Base-by-base conservation (phyloP, 202 grass and related monocot species). In the Panicum virgatum region DNA sequence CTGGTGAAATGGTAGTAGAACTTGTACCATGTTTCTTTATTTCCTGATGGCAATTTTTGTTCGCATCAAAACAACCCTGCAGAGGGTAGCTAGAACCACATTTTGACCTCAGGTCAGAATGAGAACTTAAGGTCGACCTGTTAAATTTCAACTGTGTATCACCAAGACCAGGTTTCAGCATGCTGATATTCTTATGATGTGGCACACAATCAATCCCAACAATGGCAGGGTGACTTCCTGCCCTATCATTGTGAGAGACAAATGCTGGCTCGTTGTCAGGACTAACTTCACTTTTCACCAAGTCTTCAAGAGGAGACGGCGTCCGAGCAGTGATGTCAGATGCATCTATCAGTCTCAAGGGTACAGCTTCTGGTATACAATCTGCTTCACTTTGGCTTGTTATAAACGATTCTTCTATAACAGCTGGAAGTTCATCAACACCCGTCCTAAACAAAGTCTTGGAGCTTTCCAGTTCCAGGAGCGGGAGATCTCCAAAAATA, bases 401-500 rank as follows among this genome's bases (percentile, higher is more conserved):
- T 70, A 83, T 50, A 54, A 86, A 76, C 59, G 82, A 75, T 63
- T 84, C 52, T 84, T 91, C 84, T 52, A 89, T 80, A 77, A 77
- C 50, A 66, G 81, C 85, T 22, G 89, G 78, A 37, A 69, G 68
- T 89, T 84, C 69, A 85, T 89, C 80, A 78, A 64, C 79, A 72
- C 80, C 81, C 18, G 71, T 61, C 23, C 62, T 83, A 77, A 89
- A 85, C 59, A 86, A 81, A 61, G 73, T 69, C 25, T 89, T 80
- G 19, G 83, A 84, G 50, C 69, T 89, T 75, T 94, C 83, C 75
- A 93, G 40, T 81, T 94, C 83, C 47, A 93, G 58, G 18, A 85
- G 87, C 82, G 91, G 87, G 27, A 90, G 56, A 81, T 93, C 87
- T 70, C 87, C 91, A 83, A 92, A 86, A 73, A 92, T 92, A 62